phyloP scores from a whole-genome alignment of 75 land plant species.

The Pinus tabuliformis region DNA sequence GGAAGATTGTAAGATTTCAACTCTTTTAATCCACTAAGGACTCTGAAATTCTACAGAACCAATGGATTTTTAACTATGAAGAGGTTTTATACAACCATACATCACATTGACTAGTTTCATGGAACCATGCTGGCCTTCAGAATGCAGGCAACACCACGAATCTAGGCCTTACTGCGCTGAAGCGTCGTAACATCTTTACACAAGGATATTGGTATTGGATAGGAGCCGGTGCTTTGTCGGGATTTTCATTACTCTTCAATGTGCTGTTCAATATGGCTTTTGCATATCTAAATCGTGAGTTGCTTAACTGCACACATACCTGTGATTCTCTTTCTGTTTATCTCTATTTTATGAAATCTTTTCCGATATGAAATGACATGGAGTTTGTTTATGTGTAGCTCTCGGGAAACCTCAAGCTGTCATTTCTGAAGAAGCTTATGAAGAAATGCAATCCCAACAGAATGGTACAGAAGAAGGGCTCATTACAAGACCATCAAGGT shows the following conservation, averaged over 20 bases:
- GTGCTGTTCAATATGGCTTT: constrained; percentile 64
- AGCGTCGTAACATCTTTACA: constrained; percentile 25
- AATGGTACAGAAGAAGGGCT: constrained; percentile 16
- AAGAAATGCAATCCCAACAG: constrained; percentile 37
- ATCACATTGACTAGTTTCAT: not conserved
- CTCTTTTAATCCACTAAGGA: not conserved
- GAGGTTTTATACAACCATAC: not conserved
- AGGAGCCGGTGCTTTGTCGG: constrained; percentile 59
- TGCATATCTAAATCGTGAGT: constrained; percentile 67
- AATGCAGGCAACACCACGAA: constrained; percentile 20
- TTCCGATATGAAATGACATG: not conserved
- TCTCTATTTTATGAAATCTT: not conserved
- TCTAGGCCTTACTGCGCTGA: constrained; percentile 51
- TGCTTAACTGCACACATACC: not conserved
- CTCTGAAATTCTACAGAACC: not conserved
- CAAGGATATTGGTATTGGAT: constrained; percentile 72
- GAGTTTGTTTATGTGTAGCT: constrained; percentile 26
- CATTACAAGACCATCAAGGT: not conserved
- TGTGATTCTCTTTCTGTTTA: not conserved
- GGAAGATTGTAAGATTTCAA: constrained; percentile 30
- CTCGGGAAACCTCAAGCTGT: constrained; percentile 66
- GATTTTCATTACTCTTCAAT: constrained; percentile 67
- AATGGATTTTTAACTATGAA: not conserved
- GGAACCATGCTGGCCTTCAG: constrained; percentile 23
- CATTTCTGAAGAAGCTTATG: constrained; percentile 62